Percentiles rank a stretch among this genome's conserved stretches.
These are phyloP conservation scores for Carex scoparia DNA, from an alignment of 176 grass and related monocot genomes.

Conservation along the genomic window DNA sequence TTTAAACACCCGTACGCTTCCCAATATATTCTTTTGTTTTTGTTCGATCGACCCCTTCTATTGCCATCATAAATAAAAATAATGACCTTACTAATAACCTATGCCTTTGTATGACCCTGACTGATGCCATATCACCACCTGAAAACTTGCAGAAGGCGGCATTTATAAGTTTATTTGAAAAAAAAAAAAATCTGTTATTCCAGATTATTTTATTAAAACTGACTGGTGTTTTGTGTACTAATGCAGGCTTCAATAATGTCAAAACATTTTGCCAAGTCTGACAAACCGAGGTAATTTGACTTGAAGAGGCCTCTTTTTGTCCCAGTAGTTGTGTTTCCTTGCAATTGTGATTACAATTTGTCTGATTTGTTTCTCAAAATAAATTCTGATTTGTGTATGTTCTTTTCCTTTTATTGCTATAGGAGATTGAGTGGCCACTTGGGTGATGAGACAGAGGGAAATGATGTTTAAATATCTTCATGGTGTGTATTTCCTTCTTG, in stretches of 20 bases:
- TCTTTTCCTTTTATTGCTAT: neutral
- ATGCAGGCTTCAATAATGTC: conserved; percentile 97
- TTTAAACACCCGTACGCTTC: neutral
- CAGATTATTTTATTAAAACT: conserved; percentile 2
- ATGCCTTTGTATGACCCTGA: neutral
- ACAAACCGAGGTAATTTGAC: conserved; percentile 80
- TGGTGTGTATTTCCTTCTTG: conserved; percentile 7
- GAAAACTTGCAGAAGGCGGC: neutral
- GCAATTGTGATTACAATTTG: neutral
- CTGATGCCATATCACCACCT: neutral
- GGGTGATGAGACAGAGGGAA: conserved; percentile 31
- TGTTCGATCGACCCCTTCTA: neutral
- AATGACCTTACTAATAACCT: neutral
- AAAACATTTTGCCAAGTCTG: conserved; percentile 77
- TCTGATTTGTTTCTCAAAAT: neutral
- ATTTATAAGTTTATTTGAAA: neutral
- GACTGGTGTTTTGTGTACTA: conserved; percentile 16
- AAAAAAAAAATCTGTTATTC: neutral
- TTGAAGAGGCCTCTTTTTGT: neutral
- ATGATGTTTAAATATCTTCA: neutral
- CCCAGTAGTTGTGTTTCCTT: conserved; percentile 19
- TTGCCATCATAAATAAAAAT: neutral
- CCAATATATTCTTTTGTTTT: neutral
- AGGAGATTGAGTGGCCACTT: conserved; percentile 40
- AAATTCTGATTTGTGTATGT: neutral